A percentile compares a stretch with the other conserved stretches of the same genome.
Conservation (phyloP, 208 protist species). For the Wallacemonas sp. region DNA sequence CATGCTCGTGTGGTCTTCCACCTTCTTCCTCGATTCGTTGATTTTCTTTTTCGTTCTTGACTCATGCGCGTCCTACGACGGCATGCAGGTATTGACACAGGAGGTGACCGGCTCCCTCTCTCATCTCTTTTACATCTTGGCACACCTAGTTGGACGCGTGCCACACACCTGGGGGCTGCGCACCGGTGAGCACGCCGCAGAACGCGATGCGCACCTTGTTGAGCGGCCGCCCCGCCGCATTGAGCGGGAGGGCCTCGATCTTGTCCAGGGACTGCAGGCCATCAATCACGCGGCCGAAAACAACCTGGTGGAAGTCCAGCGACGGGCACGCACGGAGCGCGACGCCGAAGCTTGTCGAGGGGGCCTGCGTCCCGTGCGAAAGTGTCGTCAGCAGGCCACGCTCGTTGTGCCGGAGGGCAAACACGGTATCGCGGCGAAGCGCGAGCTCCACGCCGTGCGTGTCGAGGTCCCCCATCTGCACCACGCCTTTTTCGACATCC, state of each 20-base stretch:
- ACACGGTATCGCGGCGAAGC: constrained; percentile 86
- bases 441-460: constrained; percentile 29
- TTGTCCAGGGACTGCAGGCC: constrained; percentile 72
- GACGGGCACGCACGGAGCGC: constrained; percentile 61
- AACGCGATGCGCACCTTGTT: constrained; percentile 61
- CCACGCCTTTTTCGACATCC: constrained; percentile 49
- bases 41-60: too few relatives aligned
- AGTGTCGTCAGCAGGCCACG: constrained; percentile 91
- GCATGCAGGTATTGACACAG: too few relatives aligned
- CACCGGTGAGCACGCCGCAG: constrained; percentile 75
- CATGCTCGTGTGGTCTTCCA: neutral
- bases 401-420: constrained; percentile 80
- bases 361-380: constrained; percentile 70
- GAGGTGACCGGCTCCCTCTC: too few relatives aligned
- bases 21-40: too few relatives aligned
- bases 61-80: too few relatives aligned
- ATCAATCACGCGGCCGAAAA: constrained; percentile 93
- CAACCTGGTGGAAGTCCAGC: constrained; percentile 94
- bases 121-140: neutral
- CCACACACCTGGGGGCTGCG: constrained; percentile 54
- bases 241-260: constrained; percentile 67
- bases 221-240: constrained; percentile 58
- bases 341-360: constrained; percentile 74
- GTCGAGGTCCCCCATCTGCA: constrained; percentile 58
- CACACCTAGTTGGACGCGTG: neutral